Base-by-base conservation (phyloP, 306 rosid genomes). In the peach (Prunus persica) region DNA sequence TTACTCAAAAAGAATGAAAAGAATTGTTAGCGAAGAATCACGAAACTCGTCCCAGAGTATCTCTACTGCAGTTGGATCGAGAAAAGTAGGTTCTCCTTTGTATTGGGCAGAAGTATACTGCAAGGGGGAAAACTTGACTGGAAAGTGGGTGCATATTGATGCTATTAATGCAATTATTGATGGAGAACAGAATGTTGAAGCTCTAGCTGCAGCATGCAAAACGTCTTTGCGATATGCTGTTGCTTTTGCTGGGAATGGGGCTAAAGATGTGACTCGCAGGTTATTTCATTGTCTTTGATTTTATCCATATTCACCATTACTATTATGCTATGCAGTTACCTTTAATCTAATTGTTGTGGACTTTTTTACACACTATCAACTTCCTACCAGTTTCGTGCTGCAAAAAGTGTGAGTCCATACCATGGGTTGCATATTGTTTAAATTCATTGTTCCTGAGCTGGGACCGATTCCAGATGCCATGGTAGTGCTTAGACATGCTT, bases 181-280 rank as follows among this genome's bases (percentile, higher is more conserved):
- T 82, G 96, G 95, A 72, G 98, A 92, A 79, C 84, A 82, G 80
- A 90, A 88, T 81, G 97, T 92, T 52, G 98, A 95, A 89, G 91
- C 89, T 64, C 78, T 89, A 86, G 91, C 84, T 75, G 91, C 93
- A 71, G 91, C 98, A 47, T 95, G 96, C 87, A 95, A 89, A 87
- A 82, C 73, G 18, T 78, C 97, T 80, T 83, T 92, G 90, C 88
- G 97, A 90, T 95, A 95, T 79, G 97, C 89, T 75, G 90, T 92
- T 75, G 98, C 97, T 66, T 95, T 95, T 82, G 90, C 95, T 45
- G 98, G 98, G 81, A 88, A 85, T 68, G 98, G 98, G 34, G 97
- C 96, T 71, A 95, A 95, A 89, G 98, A 95, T 57, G 96, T 95
- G 86, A 95, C 98, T 46, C 91, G 93, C 90, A 95, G 97, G 98